These are phyloP conservation scores for Neonothopanus nambi DNA, from an alignment of 1,284 basidiomycete genomes.

Conservation along the genomic window DNA sequence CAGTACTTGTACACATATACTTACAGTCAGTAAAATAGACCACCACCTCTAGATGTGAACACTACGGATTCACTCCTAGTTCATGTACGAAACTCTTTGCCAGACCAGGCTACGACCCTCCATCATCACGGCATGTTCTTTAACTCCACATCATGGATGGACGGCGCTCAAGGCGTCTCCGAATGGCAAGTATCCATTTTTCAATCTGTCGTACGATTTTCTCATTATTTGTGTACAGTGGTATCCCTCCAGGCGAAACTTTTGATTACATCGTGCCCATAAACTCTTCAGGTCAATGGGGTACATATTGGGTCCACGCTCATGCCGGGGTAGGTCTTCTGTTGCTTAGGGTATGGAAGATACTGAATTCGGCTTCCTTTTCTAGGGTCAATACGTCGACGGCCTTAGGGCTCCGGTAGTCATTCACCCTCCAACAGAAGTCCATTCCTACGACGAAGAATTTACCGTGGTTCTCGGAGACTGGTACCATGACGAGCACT, in stretches of 20 bases:
- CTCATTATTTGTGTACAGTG: constrained; percentile 43
- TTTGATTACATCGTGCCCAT: constrained; percentile 86
- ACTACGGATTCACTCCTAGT: constrained; percentile 73
- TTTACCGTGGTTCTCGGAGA: constrained; percentile 84
- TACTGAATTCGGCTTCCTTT: not conserved
- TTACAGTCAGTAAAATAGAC: constrained; percentile 45
- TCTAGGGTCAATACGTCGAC: constrained; percentile 81
- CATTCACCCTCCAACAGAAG: constrained; percentile 66
- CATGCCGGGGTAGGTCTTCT: constrained; percentile 51
- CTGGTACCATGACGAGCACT: constrained; percentile 84
- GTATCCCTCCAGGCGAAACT: constrained; percentile 76
- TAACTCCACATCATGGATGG: constrained; percentile 83
- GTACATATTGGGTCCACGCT: constrained; percentile 90
- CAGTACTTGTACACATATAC: not conserved
- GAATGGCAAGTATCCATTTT: constrained; percentile 69
- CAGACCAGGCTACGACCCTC: constrained; percentile 60
- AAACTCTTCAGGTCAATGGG: constrained; percentile 69
- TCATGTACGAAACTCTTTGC: constrained; percentile 75
- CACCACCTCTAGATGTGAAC: constrained; percentile 76
- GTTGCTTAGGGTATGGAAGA: constrained; percentile 17
- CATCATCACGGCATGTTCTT: constrained; percentile 96
- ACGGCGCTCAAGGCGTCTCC: constrained; percentile 81
- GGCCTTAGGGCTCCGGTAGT: constrained; percentile 80
- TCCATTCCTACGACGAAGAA: constrained; percentile 85
- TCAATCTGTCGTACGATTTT: not conserved